Percentiles rank a stretch among this genome's conserved stretches.
These are phyloP conservation scores for Ambrosiella xylebori DNA, from an alignment of 2,329 filamentous ascomycete genomes.

Conservation along the genomic window DNA sequence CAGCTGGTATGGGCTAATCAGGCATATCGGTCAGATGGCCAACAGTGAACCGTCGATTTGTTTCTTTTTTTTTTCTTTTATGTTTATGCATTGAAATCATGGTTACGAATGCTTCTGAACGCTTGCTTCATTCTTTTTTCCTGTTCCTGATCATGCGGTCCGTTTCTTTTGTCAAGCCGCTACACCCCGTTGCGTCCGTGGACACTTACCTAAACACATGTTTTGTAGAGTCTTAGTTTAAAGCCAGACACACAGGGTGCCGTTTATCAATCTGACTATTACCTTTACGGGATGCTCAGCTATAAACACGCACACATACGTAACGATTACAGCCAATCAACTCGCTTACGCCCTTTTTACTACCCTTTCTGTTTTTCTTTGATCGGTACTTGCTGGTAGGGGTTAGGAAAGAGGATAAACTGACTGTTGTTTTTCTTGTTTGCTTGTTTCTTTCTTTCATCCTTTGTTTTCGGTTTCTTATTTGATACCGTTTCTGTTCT, in stretches of 20 bases:
- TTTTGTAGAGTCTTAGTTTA: too few species aligned
- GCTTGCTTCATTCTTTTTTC: neutral
- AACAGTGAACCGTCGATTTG: neutral
- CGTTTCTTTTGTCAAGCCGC: neutral
- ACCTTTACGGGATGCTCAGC: too few species aligned
- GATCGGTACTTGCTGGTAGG: too few species aligned
- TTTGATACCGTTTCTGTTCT: neutral
- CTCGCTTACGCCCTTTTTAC: neutral
- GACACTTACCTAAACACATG: too few species aligned
- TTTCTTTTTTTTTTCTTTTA: conserved; percentile 7
- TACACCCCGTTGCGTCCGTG: neutral
- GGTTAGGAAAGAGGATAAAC: neutral
- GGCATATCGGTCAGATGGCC: neutral
- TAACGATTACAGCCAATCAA: neutral
- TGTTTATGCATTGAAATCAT: conserved; percentile 10
- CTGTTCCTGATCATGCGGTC: neutral
- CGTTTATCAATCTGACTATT: too few species aligned
- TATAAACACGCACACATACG: too few species aligned
- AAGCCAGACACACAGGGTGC: too few species aligned
- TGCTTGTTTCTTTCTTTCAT: neutral
- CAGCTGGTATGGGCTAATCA: too few species aligned
- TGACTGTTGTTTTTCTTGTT: neutral
- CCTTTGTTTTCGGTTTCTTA: neutral
- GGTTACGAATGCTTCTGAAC: conserved; percentile 13
- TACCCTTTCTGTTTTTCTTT: neutral